phyloP scores from a whole-genome alignment of 2,329 filamentous ascomycete species.

The Claviceps citrina region DNA sequence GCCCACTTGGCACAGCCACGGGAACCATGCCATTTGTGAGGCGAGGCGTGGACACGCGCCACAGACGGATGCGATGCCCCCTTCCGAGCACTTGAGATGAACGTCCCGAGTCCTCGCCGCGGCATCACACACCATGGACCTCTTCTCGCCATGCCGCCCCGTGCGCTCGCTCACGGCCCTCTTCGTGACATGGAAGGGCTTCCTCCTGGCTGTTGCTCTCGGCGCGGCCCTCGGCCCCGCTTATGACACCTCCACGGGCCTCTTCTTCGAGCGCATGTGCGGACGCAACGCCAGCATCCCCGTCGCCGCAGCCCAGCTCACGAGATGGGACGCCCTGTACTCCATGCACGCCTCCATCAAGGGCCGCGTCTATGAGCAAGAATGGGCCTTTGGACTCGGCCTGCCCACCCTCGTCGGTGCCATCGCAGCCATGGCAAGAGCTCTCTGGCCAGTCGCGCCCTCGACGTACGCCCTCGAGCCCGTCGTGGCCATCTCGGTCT shows the following conservation, averaged over 20 bases:
- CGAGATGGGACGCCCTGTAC: conserved; percentile 72
- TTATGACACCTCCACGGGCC: conserved; percentile 65
- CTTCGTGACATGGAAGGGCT: conserved; percentile 52
- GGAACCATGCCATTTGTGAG: neutral
- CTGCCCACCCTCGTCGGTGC: conserved; percentile 28
- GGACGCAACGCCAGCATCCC: conserved; percentile 24
- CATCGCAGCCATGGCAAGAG: too few species aligned
- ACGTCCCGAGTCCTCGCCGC: too few species aligned
- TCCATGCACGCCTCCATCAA: conserved; percentile 47
- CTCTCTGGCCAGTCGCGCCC: neutral
- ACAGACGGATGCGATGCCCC: neutral
- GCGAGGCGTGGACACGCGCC: too few species aligned
- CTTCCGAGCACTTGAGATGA: too few species aligned
- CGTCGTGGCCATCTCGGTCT: conserved; percentile 47
- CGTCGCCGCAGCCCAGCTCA: conserved; percentile 39
- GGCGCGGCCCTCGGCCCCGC: conserved; percentile 37
- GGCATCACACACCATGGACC: neutral
- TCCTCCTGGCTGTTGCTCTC: conserved; percentile 48
- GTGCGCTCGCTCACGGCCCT: conserved; percentile 9
- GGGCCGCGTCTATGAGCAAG: conserved; percentile 62
- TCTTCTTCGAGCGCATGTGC: conserved; percentile 24
- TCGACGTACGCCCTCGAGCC: conserved; percentile 18
- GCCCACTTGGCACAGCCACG: too few species aligned
- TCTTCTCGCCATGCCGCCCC: conserved; percentile 1
- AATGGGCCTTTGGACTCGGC: conserved; percentile 61